Conservation (phyloP, 805 yeast genomes). For the Clavispora santaluciae region DNA sequence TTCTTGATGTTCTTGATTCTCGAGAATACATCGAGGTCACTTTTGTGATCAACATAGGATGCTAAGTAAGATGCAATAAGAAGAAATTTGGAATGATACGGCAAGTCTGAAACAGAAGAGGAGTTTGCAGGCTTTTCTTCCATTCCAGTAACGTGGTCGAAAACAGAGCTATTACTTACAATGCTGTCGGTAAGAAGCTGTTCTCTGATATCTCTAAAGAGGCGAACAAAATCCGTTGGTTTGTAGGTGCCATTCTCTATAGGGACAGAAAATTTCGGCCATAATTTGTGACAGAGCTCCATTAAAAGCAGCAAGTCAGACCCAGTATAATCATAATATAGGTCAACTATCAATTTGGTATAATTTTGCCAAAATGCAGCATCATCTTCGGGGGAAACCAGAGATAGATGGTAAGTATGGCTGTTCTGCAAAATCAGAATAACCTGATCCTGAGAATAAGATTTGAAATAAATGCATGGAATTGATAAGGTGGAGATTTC, state of each 20-base stretch:
- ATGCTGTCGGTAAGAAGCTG: slow-evolving; percentile 27
- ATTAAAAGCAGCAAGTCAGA: slow-evolving; percentile 33
- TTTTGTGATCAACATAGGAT: slow-evolving; percentile 65
- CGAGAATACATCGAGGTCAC: slow-evolving; percentile 69
- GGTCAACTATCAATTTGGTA: slow-evolving; percentile 41
- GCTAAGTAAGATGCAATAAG: slow-evolving; percentile 80
- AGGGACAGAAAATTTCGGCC: slow-evolving; percentile 31
- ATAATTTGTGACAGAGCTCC: slow-evolving; percentile 27
- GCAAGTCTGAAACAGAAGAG: slow-evolving; percentile 41
- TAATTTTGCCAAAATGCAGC: slow-evolving; percentile 39
- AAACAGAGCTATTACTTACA: slow-evolving; percentile 26
- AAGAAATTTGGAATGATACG: slow-evolving; percentile 62
- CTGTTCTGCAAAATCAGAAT: slow-evolving; percentile 32
- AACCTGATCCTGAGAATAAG: slow-evolving; percentile 34
- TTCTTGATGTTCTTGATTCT: slow-evolving; percentile 39
- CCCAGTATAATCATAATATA: slow-evolving; percentile 43
- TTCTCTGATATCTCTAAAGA: slow-evolving; percentile 28
- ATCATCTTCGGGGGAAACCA: slow-evolving; percentile 11
- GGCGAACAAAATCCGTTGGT: slow-evolving; percentile 27
- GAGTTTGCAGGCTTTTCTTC: slow-evolving; percentile 15
- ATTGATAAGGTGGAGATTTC: slow-evolving; percentile 32
- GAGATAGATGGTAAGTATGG: slow-evolving; percentile 22
- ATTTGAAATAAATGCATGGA: slow-evolving; percentile 38
- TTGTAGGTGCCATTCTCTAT: slow-evolving; percentile 17
- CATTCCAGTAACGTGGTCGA: slow-evolving; percentile 20